Evolutionary conservation across 2,329 filamentous ascomycete species (phyloP), one percentile per base, ranked within the genome.

Genomic region (Penicillium fuscoglaucum): DNA sequence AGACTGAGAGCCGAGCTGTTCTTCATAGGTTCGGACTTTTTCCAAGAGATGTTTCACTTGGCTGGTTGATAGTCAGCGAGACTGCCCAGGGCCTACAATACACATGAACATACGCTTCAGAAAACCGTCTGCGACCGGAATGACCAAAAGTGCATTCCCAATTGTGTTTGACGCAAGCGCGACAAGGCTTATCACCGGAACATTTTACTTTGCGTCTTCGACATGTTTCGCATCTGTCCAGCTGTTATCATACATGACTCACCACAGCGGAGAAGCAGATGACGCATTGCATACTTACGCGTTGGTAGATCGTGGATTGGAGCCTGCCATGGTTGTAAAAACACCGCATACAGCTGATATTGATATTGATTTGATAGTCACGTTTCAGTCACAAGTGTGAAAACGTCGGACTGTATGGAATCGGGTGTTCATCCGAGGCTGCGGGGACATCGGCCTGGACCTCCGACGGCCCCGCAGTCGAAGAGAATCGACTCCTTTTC

Each of bases 161-260:
- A 35, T 58, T 53, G 40, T 64, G 63, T 35, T 58, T 66, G 26
- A 52, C 17, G 35, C 64, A 66, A 21, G 52, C 55, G 13, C 58
- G 57, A 39, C 64, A 66, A 12, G 64, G 64, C 40, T 64, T 62
- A 1, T 66, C 64, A 19, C 64, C 64, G 28, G 64, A 64, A 28
- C 64, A 66, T 55, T 64, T 66, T 21, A 66, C 64, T 39, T 66
- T 66, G 33, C 64, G 59, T 46, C 57, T 58, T 21, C 64, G 64
- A 19, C 64, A 66, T 26, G 60, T 57, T 49, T 62, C 60, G 28
- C 60, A 62, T 55, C 60, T 58, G 29, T 21, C 26, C 28, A 33
- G 40, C 45, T 53, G 54, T 62, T 45, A 62, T 31, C 33, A 50
- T 24, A 10, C 48, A 49, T 43, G 6, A 19, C 17, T 7, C 19